These are phyloP conservation scores for Corylus heterophylla DNA, from an alignment of 306 rosid genomes.

Conservation along the genomic window DNA sequence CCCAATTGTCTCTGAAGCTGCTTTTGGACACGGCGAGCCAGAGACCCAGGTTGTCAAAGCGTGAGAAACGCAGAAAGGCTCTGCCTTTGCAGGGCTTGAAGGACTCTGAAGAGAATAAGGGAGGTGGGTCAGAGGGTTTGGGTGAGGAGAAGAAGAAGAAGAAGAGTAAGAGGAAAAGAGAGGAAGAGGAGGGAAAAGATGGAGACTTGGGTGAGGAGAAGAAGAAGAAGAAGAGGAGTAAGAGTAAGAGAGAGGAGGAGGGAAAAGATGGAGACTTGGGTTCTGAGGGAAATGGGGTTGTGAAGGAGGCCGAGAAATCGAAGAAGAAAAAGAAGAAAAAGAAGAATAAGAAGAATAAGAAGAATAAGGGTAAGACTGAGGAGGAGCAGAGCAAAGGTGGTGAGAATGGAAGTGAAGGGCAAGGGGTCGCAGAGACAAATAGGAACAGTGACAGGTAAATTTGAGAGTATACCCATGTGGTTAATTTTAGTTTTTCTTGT, in stretches of 20 bases:
- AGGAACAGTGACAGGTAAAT: slow-evolving; percentile 48
- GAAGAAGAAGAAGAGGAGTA: slow-evolving; percentile 33
- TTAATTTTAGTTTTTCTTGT: not conserved
- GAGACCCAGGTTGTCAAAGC: slow-evolving; percentile 67
- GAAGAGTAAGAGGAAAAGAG: slow-evolving; percentile 41
- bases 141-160: slow-evolving; percentile 29
- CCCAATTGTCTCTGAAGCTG: slow-evolving; percentile 34
- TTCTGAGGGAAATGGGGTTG: slow-evolving; percentile 32
- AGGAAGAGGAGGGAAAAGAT: slow-evolving; percentile 17
- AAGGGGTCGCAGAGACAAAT: slow-evolving; percentile 33
- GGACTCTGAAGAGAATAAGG: slow-evolving; percentile 14
- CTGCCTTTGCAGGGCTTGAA: slow-evolving; percentile 32
- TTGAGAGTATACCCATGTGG: not conserved
- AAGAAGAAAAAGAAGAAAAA: slow-evolving; percentile 31
- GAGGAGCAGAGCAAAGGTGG: slow-evolving; percentile 30
- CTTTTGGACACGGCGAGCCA: slow-evolving; percentile 47
- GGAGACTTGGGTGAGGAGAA: slow-evolving; percentile 29
- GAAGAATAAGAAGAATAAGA: slow-evolving; percentile 27
- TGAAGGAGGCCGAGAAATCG: slow-evolving; percentile 24
- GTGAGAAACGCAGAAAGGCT: slow-evolving; percentile 63
- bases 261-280: slow-evolving; percentile 13
- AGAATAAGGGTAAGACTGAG: slow-evolving; percentile 31
- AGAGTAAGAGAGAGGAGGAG: slow-evolving; percentile 31
- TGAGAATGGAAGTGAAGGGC: slow-evolving; percentile 32
- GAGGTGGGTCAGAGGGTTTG: slow-evolving; percentile 28